Evolutionary conservation across 129 eudicot species (phyloP), one percentile per base, ranked within the genome.

Genomic region (Erigeron canadensis): DNA sequence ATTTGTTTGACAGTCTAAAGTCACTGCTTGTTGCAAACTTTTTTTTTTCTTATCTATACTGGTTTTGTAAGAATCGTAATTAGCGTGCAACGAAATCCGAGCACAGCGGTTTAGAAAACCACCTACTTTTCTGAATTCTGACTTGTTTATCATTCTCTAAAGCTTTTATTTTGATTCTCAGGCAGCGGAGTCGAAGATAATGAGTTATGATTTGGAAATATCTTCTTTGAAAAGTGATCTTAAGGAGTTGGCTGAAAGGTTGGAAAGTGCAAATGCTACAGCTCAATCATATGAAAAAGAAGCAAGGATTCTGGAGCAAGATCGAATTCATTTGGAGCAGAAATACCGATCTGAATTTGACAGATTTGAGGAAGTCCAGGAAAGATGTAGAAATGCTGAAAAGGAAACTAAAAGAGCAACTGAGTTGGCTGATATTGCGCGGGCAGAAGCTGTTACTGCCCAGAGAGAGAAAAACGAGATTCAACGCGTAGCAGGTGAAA

Each of bases 161-260:
- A 41, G 12, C 17, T 42, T 10, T 63, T 71, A 42, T 59, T 54
- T 9, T 78, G 66, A 71, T 63, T 55, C 21, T 80, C 88, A 95
- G 99, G 91, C 91, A 77, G 96, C 99, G 15, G 96, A 90, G 44
- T 95, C 99, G 9, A 95, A 83, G 81, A 79, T 90, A 11, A 84
- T 75, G 79, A 88, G 77, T 77, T 90, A 88, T 59, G 89, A 88
- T 70, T 17, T 56, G 12, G 97, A 95, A 80, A 74, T 83, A 79
- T 85, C 87, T 11, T 42, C 71, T 22, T 72, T 95, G 63, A 95
- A 88, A 77, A 75, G 63, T 47, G 84, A 86, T 68, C 84, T 86
- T 71, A 90, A 81, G 79, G 88, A 82, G 56, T 77, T 95, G 62
- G 67, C 65, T 48, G 88, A 83, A 71, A 86, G 84, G 67, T 62